Evolutionary conservation across 331 rosid species (phyloP).

Genomic region (Erythrophleum ivorense): DNA sequence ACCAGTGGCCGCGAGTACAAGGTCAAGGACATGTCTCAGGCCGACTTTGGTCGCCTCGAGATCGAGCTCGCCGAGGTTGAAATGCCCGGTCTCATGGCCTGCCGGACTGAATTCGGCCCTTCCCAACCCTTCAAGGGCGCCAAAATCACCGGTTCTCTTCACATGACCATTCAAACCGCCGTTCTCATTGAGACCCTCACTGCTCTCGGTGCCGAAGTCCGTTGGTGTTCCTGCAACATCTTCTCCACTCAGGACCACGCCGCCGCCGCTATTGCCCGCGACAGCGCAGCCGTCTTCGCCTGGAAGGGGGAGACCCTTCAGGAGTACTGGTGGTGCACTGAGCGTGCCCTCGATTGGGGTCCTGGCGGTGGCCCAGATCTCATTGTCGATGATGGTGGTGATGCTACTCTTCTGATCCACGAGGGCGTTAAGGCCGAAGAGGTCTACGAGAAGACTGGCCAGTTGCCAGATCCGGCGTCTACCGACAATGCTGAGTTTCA

Average conservation of each 20-base stretch:
- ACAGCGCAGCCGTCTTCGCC: constrained; percentile 87
- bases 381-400: constrained; percentile 97
- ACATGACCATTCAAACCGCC: constrained; percentile 96
- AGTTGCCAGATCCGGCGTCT: constrained; percentile 68
- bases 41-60: constrained; percentile 88
- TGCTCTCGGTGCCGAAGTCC: constrained; percentile 92
- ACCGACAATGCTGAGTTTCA: constrained; percentile 88
- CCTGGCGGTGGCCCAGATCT: constrained; percentile 89
- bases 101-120: constrained; percentile 68
- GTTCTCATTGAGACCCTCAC: constrained; percentile 95
- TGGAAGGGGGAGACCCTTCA: constrained; percentile 98
- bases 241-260: constrained; percentile 98
- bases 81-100: constrained; percentile 87
- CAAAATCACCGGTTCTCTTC: constrained; percentile 89
- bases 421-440: constrained; percentile 95
- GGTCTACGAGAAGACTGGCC: constrained; percentile 57
- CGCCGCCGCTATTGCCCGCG: constrained; percentile 93
- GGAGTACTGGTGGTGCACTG: constrained; percentile 99
- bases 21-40: constrained; percentile 91
- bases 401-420: constrained; percentile 75
- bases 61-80: constrained; percentile 91
- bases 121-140: constrained; percentile 89
- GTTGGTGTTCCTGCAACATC: constrained; percentile 95
- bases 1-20: constrained; percentile 81
- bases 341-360: constrained; percentile 93